Evolutionary conservation across 164 flowering plant genomes (phyloP), one percentile per base, ranked within the genome.

Genomic region (Buxus sempervirens): DNA sequence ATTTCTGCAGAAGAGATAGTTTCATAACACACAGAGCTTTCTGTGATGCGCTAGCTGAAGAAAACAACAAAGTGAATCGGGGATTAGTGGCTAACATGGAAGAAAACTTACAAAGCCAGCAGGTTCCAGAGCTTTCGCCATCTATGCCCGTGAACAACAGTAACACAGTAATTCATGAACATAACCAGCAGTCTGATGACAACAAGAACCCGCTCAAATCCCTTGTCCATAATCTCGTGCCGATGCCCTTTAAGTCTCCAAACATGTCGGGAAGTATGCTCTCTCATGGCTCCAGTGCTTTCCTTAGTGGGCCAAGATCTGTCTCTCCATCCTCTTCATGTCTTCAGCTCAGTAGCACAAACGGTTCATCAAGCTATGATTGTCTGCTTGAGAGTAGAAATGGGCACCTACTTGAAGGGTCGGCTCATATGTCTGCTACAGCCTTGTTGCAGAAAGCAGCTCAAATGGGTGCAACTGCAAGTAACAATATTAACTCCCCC

Each of bases 391-490:
- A 57, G 15, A 25, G 32, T 60, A 78, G 72, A 51, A 60, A 7
- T 13, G 64, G 67, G 9, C 57, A 63, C 0, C 71, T 60, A 24
- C 20, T 65, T 14, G 61, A 54, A 8, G 72, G 75, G 22, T 60
- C 78, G 2, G 73, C 79, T 0, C 72, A 65, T 56, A 80, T 83
- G 83, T 85, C 86, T 0, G 87, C 87, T 0, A 83, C 89, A 0
- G 89, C 87, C 0, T 70, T 83, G 78, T 59, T 85, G 62, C 89
- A 83, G 68, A 85, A 83, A 51, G 89, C 89, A 26, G 89, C 89
- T 8, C 89, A 82, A 65, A 85, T 85, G 85, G 87, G 87, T 41
- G 84, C 87, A 56, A 82, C 82, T 18, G 81, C 76, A 3, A 81
- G 82, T 49, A 71, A 38, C 16, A 73, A 25, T 42, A 65, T 70